Percentiles rank a stretch among this genome's conserved stretches.
Evolutionary conservation across 2,329 filamentous ascomycete genomes (phyloP).

Genomic region (Raffaelea albimanens): DNA sequence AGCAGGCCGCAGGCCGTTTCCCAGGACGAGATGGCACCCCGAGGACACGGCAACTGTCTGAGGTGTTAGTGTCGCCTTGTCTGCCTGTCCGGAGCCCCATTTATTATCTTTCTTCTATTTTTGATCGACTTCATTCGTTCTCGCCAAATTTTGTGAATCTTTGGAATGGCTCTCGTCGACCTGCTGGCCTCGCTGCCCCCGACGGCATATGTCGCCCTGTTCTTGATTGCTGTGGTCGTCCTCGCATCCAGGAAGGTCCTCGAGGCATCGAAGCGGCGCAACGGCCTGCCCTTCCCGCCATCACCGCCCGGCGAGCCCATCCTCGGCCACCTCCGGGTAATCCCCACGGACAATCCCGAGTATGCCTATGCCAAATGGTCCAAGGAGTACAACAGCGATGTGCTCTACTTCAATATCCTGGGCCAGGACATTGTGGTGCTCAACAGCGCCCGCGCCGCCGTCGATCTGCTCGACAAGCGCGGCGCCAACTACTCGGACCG

Average conservation of each 20-base stretch:
- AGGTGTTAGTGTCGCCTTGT: no score
- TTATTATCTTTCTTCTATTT: no score
- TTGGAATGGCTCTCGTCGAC: background rate
- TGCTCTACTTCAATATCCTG: slow-evolving; percentile 22
- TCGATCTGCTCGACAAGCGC: slow-evolving; percentile 28
- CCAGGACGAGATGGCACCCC: no score
- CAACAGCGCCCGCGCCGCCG: slow-evolving; percentile 24
- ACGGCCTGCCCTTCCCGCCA: slow-evolving; percentile 9
- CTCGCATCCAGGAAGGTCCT: background rate
- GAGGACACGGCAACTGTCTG: no score
- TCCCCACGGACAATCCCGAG: slow-evolving; percentile 12
- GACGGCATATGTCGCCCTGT: background rate
- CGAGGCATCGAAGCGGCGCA: background rate
- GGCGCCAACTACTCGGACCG: slow-evolving; percentile 28
- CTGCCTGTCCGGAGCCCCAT: no score
- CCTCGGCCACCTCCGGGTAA: slow-evolving; percentile 14
- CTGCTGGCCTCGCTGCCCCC: background rate
- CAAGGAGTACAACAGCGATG: slow-evolving; percentile 16
- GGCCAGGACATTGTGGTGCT: slow-evolving; percentile 28
- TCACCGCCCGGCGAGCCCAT: slow-evolving; percentile 13
- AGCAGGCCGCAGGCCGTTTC: no score
- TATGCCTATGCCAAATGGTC: slow-evolving; percentile 12
- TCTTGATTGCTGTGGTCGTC: background rate
- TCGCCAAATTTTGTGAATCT: no score
- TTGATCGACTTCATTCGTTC: no score